These are phyloP conservation scores for Emydomyces testavorans DNA, from an alignment of 2,329 filamentous ascomycete species.

Conservation along the genomic window DNA sequence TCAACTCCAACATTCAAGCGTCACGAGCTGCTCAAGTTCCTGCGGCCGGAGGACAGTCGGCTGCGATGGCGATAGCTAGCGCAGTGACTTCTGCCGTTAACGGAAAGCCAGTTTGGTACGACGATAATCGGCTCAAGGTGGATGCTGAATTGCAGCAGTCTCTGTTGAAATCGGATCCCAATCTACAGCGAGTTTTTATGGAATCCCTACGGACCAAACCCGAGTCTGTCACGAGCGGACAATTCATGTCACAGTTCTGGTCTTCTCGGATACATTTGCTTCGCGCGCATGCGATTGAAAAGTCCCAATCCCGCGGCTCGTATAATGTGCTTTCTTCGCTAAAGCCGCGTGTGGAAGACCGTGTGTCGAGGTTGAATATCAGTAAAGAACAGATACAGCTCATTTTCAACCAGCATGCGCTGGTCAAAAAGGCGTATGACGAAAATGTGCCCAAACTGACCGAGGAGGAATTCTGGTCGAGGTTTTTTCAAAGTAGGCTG, in stretches of 20 bases:
- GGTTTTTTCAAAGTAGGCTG: conserved; percentile 83
- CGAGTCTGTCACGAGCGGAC: conserved; percentile 63
- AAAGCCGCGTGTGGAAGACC: conserved; percentile 65
- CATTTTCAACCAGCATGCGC: conserved; percentile 84
- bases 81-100: conserved; percentile 45
- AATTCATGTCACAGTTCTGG: conserved; percentile 93
- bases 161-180: conserved; percentile 66
- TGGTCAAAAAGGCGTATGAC: conserved; percentile 83
- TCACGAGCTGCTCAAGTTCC: conserved; percentile 39
- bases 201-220: conserved; percentile 75
- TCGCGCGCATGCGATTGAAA: conserved; percentile 81
- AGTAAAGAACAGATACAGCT: conserved; percentile 85
- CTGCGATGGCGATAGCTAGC: conserved; percentile 66
- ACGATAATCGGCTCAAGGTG: conserved; percentile 63
- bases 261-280: conserved; percentile 74
- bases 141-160: conserved; percentile 80
- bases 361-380: conserved; percentile 67
- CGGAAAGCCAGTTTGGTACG: conserved; percentile 56
- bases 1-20: conserved; percentile 66
- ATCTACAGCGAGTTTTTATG: conserved; percentile 72
- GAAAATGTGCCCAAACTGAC: conserved; percentile 75
- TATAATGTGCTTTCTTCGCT: conserved; percentile 91
- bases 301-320: conserved; percentile 69
- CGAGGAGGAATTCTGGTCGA: conserved; percentile 78
- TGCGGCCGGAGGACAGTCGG: conserved; percentile 43